Evolutionary conservation across 768 basidiomycete species (phyloP), one percentile per base, ranked within the genome.

Genomic region (Favolaschia claudopus): DNA sequence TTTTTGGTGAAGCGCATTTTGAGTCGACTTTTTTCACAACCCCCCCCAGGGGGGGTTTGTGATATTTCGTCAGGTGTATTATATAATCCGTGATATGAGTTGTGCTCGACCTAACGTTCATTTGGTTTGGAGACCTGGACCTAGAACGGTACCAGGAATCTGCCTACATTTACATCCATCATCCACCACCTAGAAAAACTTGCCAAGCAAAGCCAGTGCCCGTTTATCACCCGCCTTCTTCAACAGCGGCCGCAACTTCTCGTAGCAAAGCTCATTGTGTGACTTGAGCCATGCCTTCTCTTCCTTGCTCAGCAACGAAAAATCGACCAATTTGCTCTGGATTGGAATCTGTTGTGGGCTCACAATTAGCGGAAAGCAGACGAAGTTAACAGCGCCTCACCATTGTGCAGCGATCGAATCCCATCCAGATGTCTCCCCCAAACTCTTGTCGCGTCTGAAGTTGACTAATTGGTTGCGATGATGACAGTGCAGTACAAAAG

Each of bases 371-470:
- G 9, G 36, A 37, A 20, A 3, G n/a, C 7, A 38, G 8, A 12
- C 9, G 31, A 6, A 32, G 13, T 14, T 15, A 3, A 8, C 14
- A n/a, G 13, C 13, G 20, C 53, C 12, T 32, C n/a, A 60, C 89
- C 75, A 87, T 82, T 2, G 89, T 89, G 59, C 89, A 72, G 2
- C 89, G 82, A 69, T 89, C 85, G 69, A 89, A 91, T 6, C 83
- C 85, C 40, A 87, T 77, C 87, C 87, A 91, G 9, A 76, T 74
- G 53, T 78, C 71, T 42, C 81, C 82, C 36, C 77, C 82, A 62
- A 80, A 83, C 49, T 78, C 74, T 55, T 76, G 74, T 66, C 74
- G 81, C 65, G 67, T 78, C 69, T 79, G 68, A 46, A 85, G 77
- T 20, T 78, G 75, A 54, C 80, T 78, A 34, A 89, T 84, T 8